A percentile compares a stretch with the other conserved stretches of the same genome.
Evolutionary conservation across 192 early-diverging fungal genomes (phyloP).

Genomic region (Paraglomus occultum): DNA sequence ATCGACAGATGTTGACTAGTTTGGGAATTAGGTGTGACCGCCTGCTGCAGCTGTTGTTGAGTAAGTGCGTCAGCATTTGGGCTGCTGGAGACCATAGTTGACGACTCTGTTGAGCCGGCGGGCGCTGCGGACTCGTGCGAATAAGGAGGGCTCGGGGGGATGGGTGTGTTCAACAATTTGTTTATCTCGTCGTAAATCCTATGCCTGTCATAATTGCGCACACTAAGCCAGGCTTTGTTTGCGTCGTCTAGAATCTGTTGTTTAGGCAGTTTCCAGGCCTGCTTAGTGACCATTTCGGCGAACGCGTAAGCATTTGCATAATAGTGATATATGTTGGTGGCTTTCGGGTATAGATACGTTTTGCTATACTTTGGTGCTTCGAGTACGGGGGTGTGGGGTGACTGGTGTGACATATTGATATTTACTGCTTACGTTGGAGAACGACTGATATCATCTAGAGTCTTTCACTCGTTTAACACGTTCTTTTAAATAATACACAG

Average conservation of each 20-base stretch:
- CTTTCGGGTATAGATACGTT: conserved; percentile 15
- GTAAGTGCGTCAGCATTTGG: too few relatives aligned
- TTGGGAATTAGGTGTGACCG: too few relatives aligned
- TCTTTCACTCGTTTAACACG: too few relatives aligned
- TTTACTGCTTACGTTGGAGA: too few relatives aligned
- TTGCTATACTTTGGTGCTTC: conserved; percentile 4
- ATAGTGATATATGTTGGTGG: conserved; percentile 17
- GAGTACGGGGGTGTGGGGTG: neutral
- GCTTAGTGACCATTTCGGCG: neutral
- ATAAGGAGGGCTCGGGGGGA: neutral
- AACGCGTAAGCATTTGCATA: conserved; percentile 13
- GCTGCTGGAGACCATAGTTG: too few relatives aligned
- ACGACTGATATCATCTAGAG: too few relatives aligned
- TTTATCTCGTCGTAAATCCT: conserved; percentile 15
- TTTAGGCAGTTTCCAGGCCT: neutral
- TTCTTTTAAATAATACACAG: too few relatives aligned
- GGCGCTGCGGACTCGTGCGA: too few relatives aligned
- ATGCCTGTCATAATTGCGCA: neutral
- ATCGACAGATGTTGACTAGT: too few relatives aligned
- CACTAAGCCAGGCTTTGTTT: neutral
- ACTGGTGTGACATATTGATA: too few relatives aligned
- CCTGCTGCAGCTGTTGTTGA: too few relatives aligned
- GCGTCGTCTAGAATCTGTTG: conserved; percentile 7
- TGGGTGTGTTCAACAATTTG: neutral
- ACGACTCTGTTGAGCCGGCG: too few relatives aligned